Evolutionary conservation across 306 rosid species (phyloP).

Genomic region (Oxytropis ochrocephala): DNA sequence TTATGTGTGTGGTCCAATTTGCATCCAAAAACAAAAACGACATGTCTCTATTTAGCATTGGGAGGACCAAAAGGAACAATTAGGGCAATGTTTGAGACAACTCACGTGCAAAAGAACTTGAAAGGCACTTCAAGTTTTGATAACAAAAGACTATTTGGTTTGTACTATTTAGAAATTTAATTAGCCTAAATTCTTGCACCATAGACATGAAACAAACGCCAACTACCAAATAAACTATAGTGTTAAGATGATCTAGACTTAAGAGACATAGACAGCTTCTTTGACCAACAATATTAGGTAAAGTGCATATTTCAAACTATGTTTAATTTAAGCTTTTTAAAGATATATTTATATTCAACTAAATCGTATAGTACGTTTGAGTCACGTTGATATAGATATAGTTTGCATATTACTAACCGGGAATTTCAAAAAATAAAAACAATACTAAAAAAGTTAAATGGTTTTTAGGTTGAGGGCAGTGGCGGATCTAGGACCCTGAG

Average conservation of each 20-base stretch:
- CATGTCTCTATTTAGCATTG: slow-evolving; percentile 1
- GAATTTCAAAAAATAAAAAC: too few relatives aligned
- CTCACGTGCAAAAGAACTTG: slow-evolving; percentile 21
- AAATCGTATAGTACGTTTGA: too few relatives aligned
- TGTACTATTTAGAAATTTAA: not conserved
- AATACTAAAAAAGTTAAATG: too few relatives aligned
- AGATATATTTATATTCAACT: too few relatives aligned
- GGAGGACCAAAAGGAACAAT: not conserved
- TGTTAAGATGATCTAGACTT: not conserved
- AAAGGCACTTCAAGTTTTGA: not conserved
- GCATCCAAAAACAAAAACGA: not conserved
- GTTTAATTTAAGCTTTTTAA: too few relatives aligned
- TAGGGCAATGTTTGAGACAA: not conserved
- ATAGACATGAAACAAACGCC: slow-evolving; percentile 3
- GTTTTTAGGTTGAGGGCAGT: too few relatives aligned
- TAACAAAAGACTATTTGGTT: not conserved
- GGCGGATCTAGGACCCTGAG: too few relatives aligned
- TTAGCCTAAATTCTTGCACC: not conserved
- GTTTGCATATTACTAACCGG: too few relatives aligned
- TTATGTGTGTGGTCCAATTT: not conserved
- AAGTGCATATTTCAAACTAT: not conserved
- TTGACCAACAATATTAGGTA: slow-evolving; percentile 3
- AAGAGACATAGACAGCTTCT: not conserved
- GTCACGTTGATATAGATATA: too few relatives aligned
- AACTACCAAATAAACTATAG: not conserved